These are phyloP conservation scores for Trichoderma asperellum DNA, from an alignment of 2,329 filamentous ascomycete genomes.

Conservation along the genomic window DNA sequence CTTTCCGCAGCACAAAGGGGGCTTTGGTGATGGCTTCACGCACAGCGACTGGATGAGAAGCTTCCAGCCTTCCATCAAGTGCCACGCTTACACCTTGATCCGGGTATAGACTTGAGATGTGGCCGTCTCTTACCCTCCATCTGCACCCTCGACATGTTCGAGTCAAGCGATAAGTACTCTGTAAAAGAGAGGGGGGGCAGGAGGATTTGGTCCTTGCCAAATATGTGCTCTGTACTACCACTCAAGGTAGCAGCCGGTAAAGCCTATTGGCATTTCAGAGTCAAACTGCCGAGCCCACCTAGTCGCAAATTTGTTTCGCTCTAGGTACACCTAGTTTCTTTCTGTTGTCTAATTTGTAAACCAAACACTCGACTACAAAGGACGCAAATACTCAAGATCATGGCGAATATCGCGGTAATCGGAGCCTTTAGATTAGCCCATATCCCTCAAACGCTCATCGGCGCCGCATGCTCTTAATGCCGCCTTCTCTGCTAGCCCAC, in stretches of 20 bases:
- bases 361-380: neutral
- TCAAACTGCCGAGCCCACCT: neutral
- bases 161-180: neutral
- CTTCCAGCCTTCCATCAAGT: neutral
- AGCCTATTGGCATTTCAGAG: neutral
- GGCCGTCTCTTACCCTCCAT: neutral
- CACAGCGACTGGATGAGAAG: neutral
- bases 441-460: neutral
- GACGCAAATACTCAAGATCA: neutral
- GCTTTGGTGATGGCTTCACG: neutral
- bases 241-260: constrained; percentile 10
- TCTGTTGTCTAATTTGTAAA: neutral
- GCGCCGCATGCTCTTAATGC: constrained; percentile 24
- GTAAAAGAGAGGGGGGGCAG: neutral
- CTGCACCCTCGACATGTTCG: neutral
- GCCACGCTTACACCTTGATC: neutral
- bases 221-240: constrained; percentile 10
- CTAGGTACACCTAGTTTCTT: neutral
- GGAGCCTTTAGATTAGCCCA: neutral
- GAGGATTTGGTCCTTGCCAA: neutral
- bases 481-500: constrained; percentile 13
- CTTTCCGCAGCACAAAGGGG: neutral
- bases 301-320: neutral
- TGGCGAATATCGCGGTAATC: constrained; percentile 11
- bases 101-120: neutral